Conservation (phyloP, 2,329 filamentous ascomycete genomes). For the Colletotrichum echinochloae region DNA sequence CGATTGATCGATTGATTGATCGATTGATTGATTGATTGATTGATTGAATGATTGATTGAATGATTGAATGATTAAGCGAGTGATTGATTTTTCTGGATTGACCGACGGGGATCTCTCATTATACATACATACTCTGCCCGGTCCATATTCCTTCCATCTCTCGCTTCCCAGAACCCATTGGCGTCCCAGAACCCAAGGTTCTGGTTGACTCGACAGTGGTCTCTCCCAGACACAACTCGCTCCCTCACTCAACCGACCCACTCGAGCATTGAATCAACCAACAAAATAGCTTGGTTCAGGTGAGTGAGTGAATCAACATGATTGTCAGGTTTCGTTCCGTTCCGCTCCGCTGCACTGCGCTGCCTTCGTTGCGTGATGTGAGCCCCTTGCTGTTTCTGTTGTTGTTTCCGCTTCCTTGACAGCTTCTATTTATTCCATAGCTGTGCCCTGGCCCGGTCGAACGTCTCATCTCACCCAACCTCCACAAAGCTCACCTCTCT, state of each 20-base stretch:
- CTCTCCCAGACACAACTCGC: background rate
- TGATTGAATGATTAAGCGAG: no score
- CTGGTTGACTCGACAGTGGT: background rate
- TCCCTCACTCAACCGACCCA: background rate
- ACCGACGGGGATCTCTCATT: slow-evolving; percentile 17
- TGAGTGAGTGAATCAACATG: slow-evolving; percentile 16
- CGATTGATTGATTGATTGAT: background rate
- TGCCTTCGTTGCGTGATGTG: slow-evolving; percentile 2
- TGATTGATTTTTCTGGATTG: no score
- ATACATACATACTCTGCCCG: background rate
- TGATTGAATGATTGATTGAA: no score
- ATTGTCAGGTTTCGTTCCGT: slow-evolving; percentile 2
- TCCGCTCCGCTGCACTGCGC: background rate
- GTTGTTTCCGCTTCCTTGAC: slow-evolving; percentile 20
- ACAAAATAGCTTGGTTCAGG: slow-evolving; percentile 15
- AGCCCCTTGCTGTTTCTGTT: slow-evolving; percentile 27
- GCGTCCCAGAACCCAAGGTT: background rate
- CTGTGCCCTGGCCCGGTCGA: slow-evolving; percentile 9
- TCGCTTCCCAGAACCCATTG: background rate
- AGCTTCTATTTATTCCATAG: slow-evolving; percentile 9
- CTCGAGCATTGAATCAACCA: slow-evolving; percentile 15
- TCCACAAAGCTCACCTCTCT: slow-evolving; percentile 4
- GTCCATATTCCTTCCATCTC: background rate
- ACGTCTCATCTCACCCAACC: slow-evolving; percentile 5
- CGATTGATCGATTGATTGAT: background rate